Conservation (phyloP, 805 yeast species). For the Saccharomycopsis javanensis region DNA sequence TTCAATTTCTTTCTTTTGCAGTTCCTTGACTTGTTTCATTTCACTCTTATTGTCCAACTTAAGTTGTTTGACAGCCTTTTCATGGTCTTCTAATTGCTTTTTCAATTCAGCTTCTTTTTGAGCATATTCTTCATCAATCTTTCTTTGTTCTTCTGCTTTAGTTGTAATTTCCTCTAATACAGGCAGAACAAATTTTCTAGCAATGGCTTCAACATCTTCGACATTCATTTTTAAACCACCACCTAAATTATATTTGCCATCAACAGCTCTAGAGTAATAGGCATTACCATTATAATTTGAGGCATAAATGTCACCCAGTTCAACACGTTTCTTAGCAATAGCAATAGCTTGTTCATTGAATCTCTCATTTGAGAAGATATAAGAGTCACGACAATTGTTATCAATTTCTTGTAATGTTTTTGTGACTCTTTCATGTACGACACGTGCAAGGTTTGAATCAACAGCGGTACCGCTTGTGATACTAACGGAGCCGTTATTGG, state of each 20-base stretch:
- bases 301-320: conserved; percentile 33
- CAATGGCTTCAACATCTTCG: conserved; percentile 70
- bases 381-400: conserved; percentile 32
- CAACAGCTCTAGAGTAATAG: conserved; percentile 25
- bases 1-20: conserved; percentile 6
- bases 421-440: conserved; percentile 27
- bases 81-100: conserved; percentile 12
- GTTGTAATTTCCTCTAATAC: conserved; percentile 63
- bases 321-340: conserved; percentile 60
- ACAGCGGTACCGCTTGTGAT: not conserved
- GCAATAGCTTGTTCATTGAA: conserved; percentile 66
- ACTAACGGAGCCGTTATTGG: conserved; percentile 21
- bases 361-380: conserved; percentile 37
- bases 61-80: conserved; percentile 4
- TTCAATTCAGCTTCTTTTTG: conserved; percentile 14
- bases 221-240: conserved; percentile 77
- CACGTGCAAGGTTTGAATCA: conserved; percentile 28
- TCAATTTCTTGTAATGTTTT: conserved; percentile 32
- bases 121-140: conserved; percentile 35
- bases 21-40: conserved; percentile 4
- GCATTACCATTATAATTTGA: not conserved
- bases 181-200: conserved; percentile 72
- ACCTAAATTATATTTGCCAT: conserved; percentile 48
- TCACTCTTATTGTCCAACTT: conserved; percentile 7
- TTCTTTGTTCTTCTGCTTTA: conserved; percentile 63